phyloP scores from a whole-genome alignment of 768 basidiomycete genomes.

The Mycena epipterygia region DNA sequence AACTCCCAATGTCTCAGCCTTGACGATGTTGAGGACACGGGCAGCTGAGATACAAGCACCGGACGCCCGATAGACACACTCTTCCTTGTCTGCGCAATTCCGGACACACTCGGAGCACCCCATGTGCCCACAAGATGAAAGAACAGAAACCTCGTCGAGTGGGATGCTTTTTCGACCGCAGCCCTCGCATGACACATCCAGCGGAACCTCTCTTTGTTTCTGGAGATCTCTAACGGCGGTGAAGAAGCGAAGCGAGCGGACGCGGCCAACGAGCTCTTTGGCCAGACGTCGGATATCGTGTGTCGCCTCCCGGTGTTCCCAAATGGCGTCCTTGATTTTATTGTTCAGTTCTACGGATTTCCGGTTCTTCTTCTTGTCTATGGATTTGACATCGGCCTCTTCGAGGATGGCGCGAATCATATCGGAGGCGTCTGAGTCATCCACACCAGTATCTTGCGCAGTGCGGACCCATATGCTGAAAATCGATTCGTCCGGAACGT shows the following conservation, averaged over 20 bases:
- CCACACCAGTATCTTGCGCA: constrained; percentile 77
- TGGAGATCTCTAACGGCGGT: constrained; percentile 92
- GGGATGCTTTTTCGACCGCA: constrained; percentile 71
- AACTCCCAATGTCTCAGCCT: constrained; percentile 81
- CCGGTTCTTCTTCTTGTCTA: constrained; percentile 63
- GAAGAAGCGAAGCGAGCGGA: constrained; percentile 93
- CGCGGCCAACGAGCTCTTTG: constrained; percentile 91
- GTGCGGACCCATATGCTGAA: constrained; percentile 85
- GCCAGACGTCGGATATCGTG: constrained; percentile 87
- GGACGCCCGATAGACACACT: constrained; percentile 81
- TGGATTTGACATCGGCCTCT: constrained; percentile 65
- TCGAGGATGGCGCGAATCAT: constrained; percentile 71
- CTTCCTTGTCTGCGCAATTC: constrained; percentile 79
- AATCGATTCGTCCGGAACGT: constrained; percentile 77
- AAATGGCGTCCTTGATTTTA: constrained; percentile 71
- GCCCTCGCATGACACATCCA: constrained; percentile 71
- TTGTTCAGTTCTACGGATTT: constrained; percentile 71
- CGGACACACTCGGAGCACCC: constrained; percentile 85
- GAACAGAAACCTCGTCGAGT: constrained; percentile 80
- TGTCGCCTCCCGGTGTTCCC: constrained; percentile 89
- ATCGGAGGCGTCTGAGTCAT: constrained; percentile 82
- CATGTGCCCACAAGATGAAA: constrained; percentile 94
- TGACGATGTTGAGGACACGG: constrained; percentile 85
- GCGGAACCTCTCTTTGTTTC: constrained; percentile 73
- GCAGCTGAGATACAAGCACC: constrained; percentile 86